phyloP scores from a whole-genome alignment of 805 yeast species.

The Saturnispora sekii region DNA sequence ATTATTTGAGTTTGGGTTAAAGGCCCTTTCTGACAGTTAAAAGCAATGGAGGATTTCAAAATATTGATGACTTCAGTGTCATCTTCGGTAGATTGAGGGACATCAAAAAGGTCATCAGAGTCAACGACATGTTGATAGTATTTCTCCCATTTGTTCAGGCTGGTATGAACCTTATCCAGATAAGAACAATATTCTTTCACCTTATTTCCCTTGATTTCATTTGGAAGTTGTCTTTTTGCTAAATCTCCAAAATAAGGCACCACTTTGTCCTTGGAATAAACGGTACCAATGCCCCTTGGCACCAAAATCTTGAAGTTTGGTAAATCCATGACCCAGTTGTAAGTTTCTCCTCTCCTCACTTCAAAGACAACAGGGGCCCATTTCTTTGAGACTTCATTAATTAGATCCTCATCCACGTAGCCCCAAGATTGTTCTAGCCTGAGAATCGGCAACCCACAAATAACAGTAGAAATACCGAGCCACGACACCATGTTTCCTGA shows the following conservation, averaged over 20 bases:
- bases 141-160: conserved; percentile 77
- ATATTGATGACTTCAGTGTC: neutral
- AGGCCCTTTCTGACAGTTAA: conserved; percentile 32
- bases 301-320: conserved; percentile 62
- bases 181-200: conserved; percentile 53
- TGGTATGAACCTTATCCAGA: conserved; percentile 57
- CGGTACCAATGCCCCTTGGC: conserved; percentile 76
- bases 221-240: conserved; percentile 24
- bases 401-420: conserved; percentile 46
- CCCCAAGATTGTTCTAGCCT: conserved; percentile 72
- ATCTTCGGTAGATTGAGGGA: too few species aligned
- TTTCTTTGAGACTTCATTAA: conserved; percentile 58
- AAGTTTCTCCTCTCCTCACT: conserved; percentile 46
- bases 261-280: conserved; percentile 65
- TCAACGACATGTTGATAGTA: conserved; percentile 34
- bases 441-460: conserved; percentile 74
- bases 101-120: conserved; percentile 22
- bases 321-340: conserved; percentile 11
- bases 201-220: conserved; percentile 5
- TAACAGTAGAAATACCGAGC: conserved; percentile 78
- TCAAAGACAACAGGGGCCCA: conserved; percentile 95
- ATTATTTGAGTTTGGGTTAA: conserved; percentile 45
- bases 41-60: conserved; percentile 33
- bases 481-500: conserved; percentile 91
- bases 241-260: conserved; percentile 90